Evolutionary conservation across 2,329 filamentous ascomycete species (phyloP).

Genomic region (Penicillium sp.): DNA sequence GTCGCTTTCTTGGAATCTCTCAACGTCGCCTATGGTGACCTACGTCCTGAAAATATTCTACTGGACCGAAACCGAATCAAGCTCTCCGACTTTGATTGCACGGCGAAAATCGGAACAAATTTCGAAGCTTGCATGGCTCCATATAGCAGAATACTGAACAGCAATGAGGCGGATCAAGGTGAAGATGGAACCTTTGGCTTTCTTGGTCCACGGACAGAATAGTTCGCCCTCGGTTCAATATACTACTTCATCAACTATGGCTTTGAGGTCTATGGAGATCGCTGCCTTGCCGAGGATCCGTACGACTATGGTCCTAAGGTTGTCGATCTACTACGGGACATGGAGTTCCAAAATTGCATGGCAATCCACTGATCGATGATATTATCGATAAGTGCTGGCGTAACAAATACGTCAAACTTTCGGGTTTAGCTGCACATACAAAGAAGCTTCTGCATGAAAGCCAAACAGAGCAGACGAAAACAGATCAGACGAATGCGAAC

Average conservation of each 20-base stretch:
- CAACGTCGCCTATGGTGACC: conserved; percentile 40
- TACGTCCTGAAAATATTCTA: conserved; percentile 42
- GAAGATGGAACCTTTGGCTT: conserved; percentile 30
- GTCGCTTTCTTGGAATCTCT: conserved; percentile 43
- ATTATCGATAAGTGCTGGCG: conserved; percentile 35
- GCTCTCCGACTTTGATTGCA: conserved; percentile 40
- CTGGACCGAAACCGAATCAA: conserved; percentile 39
- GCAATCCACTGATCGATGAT: conserved; percentile 35
- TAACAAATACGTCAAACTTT: conserved; percentile 29
- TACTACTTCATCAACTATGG: conserved; percentile 43
- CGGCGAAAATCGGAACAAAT: conserved; percentile 34
- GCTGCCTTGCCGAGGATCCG: conserved; percentile 34
- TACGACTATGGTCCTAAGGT: conserved; percentile 33
- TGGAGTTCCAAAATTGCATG: conserved; percentile 35
- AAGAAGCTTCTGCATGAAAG: neutral
- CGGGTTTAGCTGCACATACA: conserved; percentile 31
- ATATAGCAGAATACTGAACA: conserved; percentile 39
- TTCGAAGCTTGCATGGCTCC: conserved; percentile 37
- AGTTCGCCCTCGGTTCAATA: conserved; percentile 42
- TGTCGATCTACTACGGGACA: conserved; percentile 35
- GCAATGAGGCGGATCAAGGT: conserved; percentile 31
- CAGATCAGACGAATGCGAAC: no score
- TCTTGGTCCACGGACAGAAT: conserved; percentile 39
- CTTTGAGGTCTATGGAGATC: conserved; percentile 40
- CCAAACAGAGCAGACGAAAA: no score